These are phyloP conservation scores for Poteriospumella lacustris DNA, from an alignment of 108 stramenopile species.

Conservation along the genomic window DNA sequence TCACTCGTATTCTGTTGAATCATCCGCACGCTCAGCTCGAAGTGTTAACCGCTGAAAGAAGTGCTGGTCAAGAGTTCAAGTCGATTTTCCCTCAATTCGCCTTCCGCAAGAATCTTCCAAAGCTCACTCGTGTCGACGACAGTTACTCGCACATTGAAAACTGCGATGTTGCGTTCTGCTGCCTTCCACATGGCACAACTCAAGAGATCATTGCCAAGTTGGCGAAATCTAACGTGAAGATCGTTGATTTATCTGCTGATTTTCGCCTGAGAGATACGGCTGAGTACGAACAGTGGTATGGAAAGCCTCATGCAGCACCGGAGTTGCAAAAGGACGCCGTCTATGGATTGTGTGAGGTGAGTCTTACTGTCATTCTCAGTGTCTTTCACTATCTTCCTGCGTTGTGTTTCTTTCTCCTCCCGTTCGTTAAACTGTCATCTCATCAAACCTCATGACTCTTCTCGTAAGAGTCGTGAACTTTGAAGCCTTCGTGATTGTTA, in stretches of 20 bases:
- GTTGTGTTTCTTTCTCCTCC: too few species aligned
- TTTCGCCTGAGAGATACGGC: conserved; percentile 40
- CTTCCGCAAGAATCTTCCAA: conserved; percentile 33
- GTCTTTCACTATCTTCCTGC: too few species aligned
- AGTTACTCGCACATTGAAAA: conserved; percentile 40
- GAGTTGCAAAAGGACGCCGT: conserved; percentile 50
- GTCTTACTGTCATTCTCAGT: neutral
- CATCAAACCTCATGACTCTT: too few species aligned
- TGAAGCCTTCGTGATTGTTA: too few species aligned
- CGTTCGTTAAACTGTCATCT: too few species aligned
- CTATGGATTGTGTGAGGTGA: conserved; percentile 53
- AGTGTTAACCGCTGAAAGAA: conserved; percentile 44
- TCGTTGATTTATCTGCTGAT: conserved; percentile 50
- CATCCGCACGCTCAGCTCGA: conserved; percentile 41
- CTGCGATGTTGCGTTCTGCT: conserved; percentile 50
- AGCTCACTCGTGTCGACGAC: conserved; percentile 42
- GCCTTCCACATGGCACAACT: conserved; percentile 52
- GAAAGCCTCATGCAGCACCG: conserved; percentile 44
- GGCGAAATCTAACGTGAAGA: conserved; percentile 40
- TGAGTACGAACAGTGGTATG: conserved; percentile 49
- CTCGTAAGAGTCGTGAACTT: too few species aligned
- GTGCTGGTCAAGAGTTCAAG: conserved; percentile 39
- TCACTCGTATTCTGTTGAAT: conserved; percentile 40
- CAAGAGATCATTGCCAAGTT: conserved; percentile 45
- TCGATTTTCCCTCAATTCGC: conserved; percentile 46